phyloP scores from a whole-genome alignment of 192 early-diverging fungal genomes.

The Backusella mclennaniae region DNA sequence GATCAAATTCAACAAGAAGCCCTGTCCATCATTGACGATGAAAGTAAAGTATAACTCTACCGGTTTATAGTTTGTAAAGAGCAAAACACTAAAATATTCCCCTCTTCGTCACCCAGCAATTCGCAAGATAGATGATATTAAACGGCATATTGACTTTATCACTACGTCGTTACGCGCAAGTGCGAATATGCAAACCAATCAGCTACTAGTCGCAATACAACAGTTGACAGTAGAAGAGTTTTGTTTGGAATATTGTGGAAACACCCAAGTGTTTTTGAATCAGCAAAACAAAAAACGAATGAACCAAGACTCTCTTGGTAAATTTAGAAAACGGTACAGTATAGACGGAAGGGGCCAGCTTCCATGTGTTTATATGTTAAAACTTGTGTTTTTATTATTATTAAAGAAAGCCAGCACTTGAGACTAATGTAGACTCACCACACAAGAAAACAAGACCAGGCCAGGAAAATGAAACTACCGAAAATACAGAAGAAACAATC shows the following conservation, averaged over 20 bases:
- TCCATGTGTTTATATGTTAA: not conserved
- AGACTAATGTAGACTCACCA: not conserved
- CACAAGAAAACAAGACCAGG: not conserved
- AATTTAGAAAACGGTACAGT: conserved; percentile 2
- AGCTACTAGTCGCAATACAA: not conserved
- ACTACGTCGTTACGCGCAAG: conserved; percentile 11
- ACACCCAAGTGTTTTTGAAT: conserved; percentile 1
- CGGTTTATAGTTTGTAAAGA: too few species aligned
- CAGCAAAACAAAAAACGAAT: not conserved
- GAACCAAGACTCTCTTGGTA: not conserved
- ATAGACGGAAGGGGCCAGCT: not conserved
- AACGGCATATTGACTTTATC: conserved; percentile 11
- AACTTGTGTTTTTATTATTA: not conserved
- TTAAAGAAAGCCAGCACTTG: not conserved
- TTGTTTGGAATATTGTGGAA: conserved; percentile 1
- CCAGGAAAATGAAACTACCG: not conserved
- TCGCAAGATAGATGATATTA: conserved; percentile 12
- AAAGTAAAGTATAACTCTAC: not conserved
- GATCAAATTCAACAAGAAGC: not conserved
- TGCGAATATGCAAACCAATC: conserved; percentile 17
- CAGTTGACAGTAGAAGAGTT: conserved; percentile 11
- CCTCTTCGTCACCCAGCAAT: not conserved
- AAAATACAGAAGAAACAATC: not conserved
- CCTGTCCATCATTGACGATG: not conserved
- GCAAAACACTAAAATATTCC: not conserved